phyloP scores from a whole-genome alignment of 345 rosid genomes.

The Hevea brasiliensis region DNA sequence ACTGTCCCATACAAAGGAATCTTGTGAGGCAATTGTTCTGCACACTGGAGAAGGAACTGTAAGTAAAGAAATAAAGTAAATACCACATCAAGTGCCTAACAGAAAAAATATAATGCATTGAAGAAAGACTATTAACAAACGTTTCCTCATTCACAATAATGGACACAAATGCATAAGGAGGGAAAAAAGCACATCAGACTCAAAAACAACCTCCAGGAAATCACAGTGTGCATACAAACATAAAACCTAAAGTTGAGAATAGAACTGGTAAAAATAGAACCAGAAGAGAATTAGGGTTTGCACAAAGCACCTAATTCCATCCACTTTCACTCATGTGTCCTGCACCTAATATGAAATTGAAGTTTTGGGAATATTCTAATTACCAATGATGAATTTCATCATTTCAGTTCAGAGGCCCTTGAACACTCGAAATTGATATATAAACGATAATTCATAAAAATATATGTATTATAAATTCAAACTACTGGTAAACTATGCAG shows the following conservation, averaged over 20 bases:
- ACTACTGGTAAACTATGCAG: too few species aligned
- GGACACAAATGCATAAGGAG: background rate
- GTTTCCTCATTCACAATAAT: background rate
- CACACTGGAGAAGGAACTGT: conserved; percentile 82
- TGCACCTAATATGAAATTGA: background rate
- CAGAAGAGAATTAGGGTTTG: background rate
- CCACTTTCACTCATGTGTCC: background rate
- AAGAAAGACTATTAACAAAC: background rate
- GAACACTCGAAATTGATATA: too few species aligned
- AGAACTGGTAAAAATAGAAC: background rate
- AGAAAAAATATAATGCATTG: background rate
- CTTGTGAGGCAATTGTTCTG: conserved; percentile 92
- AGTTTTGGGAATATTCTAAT: too few species aligned
- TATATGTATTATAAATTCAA: background rate
- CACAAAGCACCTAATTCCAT: background rate
- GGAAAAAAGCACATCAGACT: background rate
- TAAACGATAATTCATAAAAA: too few species aligned
- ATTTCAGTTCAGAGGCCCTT: background rate
- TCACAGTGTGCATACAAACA: background rate
- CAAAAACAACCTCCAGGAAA: background rate
- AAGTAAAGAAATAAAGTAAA: conserved; percentile 15
- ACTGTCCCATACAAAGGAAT: conserved; percentile 79
- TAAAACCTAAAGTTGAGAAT: background rate
- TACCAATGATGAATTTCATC: background rate
- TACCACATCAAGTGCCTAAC: background rate